A percentile compares a stretch with the other conserved stretches of the same genome.
phyloP scores from a whole-genome alignment of 169 alveolate genomes.

The Amoebophrya sp. region DNA sequence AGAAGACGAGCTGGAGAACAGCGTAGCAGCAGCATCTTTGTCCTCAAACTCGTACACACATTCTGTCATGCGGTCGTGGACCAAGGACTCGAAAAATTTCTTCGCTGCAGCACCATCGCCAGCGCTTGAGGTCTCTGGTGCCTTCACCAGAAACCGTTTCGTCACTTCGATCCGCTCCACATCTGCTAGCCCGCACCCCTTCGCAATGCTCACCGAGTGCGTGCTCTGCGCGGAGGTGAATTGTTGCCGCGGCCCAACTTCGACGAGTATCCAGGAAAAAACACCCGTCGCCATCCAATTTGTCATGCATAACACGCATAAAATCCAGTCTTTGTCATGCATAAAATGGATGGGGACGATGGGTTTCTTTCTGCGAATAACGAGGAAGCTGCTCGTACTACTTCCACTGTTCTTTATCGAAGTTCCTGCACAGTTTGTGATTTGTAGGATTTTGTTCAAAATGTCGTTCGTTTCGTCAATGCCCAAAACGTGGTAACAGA shows the following conservation, averaged over 20 bases:
- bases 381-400: too few species aligned
- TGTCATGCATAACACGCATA: too few species aligned
- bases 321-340: too few species aligned
- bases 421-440: too few species aligned
- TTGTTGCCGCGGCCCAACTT: constrained; percentile 41
- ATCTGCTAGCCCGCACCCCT: not conserved
- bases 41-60: constrained; percentile 1
- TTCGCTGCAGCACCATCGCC: not conserved
- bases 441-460: not conserved
- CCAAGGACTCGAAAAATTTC: not conserved
- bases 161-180: constrained; percentile 32
- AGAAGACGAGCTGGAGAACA: not conserved
- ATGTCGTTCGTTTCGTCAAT: not conserved
- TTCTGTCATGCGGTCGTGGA: constrained; percentile 42
- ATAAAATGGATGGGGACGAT: not conserved
- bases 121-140: too few species aligned
- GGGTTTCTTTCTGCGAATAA: too few species aligned
- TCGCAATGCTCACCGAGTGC: constrained; percentile 31
- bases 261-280: not conserved
- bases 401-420: too few species aligned
- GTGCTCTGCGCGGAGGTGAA: constrained; percentile 43
- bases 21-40: not conserved
- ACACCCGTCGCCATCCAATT: too few species aligned
- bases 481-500: not conserved
- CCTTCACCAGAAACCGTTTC: constrained; percentile 26